Evolutionary conservation across 768 basidiomycete species (phyloP).

Genomic region (Cystofilobasidium capitatum): DNA sequence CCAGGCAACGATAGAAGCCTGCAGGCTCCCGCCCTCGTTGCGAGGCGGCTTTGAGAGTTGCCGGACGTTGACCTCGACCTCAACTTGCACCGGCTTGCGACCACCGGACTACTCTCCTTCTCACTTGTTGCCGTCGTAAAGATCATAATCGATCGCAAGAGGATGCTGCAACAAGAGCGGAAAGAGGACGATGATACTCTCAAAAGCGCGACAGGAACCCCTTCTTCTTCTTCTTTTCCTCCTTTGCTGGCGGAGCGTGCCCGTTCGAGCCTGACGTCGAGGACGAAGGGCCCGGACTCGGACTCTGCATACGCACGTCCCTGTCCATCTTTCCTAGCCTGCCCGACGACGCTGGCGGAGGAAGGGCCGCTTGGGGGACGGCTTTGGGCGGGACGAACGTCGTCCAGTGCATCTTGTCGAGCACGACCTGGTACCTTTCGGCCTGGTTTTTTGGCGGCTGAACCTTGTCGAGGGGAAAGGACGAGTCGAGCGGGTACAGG

Average conservation of each 20-base stretch:
- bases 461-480: slow-evolving; percentile 30
- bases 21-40: too few species aligned
- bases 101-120: too few species aligned
- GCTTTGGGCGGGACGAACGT: slow-evolving; percentile 38
- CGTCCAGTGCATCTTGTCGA: slow-evolving; percentile 39
- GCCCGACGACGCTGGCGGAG: slow-evolving; percentile 18
- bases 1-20: too few species aligned
- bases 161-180: too few species aligned
- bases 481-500: slow-evolving; percentile 35
- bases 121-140: too few species aligned
- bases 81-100: too few species aligned
- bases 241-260: slow-evolving; percentile 7
- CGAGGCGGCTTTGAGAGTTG: too few species aligned
- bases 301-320: not conserved
- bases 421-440: slow-evolving; percentile 31
- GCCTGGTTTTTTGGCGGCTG: slow-evolving; percentile 22
- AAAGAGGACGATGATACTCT: too few species aligned
- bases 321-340: not conserved
- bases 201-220: slow-evolving; percentile 16
- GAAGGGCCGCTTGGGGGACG: slow-evolving; percentile 29
- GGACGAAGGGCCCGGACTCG: not conserved
- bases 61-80: not conserved
- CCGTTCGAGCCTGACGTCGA: slow-evolving; percentile 27
- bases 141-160: too few species aligned
- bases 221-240: slow-evolving; percentile 23